Base-by-base conservation (phyloP, 495 filamentous ascomycete species). In the Aspergillus wentii region DNA sequence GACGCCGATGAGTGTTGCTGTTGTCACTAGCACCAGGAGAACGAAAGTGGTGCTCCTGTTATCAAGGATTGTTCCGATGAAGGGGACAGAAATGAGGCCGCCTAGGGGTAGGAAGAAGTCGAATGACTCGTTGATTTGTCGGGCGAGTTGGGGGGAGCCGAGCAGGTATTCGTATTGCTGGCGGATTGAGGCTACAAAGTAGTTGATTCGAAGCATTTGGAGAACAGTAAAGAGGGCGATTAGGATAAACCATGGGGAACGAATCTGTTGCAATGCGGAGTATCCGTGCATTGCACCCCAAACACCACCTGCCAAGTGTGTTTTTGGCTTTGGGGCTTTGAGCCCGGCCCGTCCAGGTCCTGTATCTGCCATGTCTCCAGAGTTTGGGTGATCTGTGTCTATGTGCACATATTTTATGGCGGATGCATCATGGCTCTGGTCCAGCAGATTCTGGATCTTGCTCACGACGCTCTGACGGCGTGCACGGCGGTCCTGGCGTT, bases 191-290 rank as follows among this genome's bases (percentile, higher is more conserved):
- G 92, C 89, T 20, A 98, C 87, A 51, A 98, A 98, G 72, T 88
- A 98, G 65, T 97, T 97, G 59, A 96, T 95, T 13, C 91, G 79
- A 1, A 84, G 86, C 90, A 94, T 95, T 59, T 92, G 88, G 14
- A 94, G 60, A 16, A 92, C 73, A 0, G 92, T 95, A 62, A 96
- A 96, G 2, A 86, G 50, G 5, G 86, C 81, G 44, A 96, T 88
- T 18, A 96, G 69, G 17, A 85, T 62, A 50, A 95, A 98, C 90
- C 90, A 98, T 2, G 83, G 83, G 2, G 80, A 82, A 20, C 54
- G 60, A 53, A 98, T 85, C 63, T 98, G 92, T 35, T 83, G 61
- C 10, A 69, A 45, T 0, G 87, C 85, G 4, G 83, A 75, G 30
- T 67, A 69, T 14, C 82, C 82, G 58, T 98, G 92, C 61, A 96